Conservation (phyloP, 495 filamentous ascomycete species). For the Penicillium egyptiacum region DNA sequence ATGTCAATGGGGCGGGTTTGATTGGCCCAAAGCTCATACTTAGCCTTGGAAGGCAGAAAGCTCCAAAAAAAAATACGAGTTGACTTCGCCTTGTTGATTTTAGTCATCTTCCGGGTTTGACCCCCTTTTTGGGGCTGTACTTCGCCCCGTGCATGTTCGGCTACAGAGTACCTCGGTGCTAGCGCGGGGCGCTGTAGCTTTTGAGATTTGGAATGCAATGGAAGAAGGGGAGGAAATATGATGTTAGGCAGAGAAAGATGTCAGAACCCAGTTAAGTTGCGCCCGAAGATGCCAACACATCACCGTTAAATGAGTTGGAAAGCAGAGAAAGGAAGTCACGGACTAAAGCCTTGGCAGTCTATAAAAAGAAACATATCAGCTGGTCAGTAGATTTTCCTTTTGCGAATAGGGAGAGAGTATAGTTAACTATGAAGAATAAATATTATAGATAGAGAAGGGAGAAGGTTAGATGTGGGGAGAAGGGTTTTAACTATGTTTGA, state of each 20-base stretch:
- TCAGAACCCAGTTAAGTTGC: background rate
- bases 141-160: background rate
- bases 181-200: background rate
- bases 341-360: conserved; percentile 6
- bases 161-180: background rate
- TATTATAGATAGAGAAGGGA: background rate
- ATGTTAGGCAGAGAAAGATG: conserved; percentile 2
- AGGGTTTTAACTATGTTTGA: no score
- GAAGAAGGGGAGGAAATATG: background rate
- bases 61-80: conserved; percentile 1
- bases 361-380: conserved; percentile 1
- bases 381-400: background rate
- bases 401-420: background rate
- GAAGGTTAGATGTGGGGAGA: no score
- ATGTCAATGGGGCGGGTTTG: background rate
- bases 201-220: background rate
- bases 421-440: background rate
- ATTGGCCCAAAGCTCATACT: background rate
- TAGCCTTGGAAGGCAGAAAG: background rate
- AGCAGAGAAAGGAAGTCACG: background rate
- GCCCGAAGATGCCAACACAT: conserved; percentile 12
- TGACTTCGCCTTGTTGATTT: background rate
- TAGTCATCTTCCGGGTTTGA: background rate
- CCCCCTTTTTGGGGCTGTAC: background rate
- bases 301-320: background rate